Evolutionary conservation across 352 stramenopile genomes (phyloP), one percentile per base, ranked within the genome.

Genomic region (Phytophthora tubulina): DNA sequence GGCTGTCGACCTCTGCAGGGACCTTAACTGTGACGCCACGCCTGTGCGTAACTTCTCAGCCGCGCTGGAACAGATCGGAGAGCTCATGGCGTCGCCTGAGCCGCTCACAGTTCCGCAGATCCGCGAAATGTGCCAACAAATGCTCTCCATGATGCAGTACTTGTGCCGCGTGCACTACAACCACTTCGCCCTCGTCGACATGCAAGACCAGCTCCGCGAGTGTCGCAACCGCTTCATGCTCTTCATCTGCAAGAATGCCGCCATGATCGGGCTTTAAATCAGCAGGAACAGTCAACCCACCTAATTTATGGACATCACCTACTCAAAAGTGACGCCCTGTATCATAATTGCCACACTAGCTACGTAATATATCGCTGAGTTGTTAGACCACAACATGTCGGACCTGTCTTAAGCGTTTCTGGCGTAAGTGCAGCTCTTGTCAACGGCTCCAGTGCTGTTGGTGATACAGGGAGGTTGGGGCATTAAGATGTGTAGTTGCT

Each of bases 131-230:
- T 89, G 81, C 56, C 81, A 87, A 67, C 79, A 87, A 63, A 91
- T 93, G 86, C 70, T 89, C 41, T 41, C 60, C 10, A 92, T 92
- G 82, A 91, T 89, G 79, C 83, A 93, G 76, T 87, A 88, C 58
- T 67, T 93, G 17, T 93, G 84, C 61, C 75, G 75, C 31, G 67
- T 72, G 49, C 86, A 93, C 70, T 88, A 87, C 76, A 69, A 80
- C 36, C 81, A 92, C 74, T 93, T 92, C 58, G 76, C 81, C 14
- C 64, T 92, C 36, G 66, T 93, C 39, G 86, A 93, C 53, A 93
- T 93, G 86, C 86, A 93, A 54, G 82, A 90, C 39, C 73, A 88
- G 63, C 70, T 93, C 32, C 75, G 76, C 38, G 81, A 83, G 39
- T 91, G 79, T 67, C 86, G 84, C 39, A 81, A 92, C 71, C 81